phyloP scores from a whole-genome alignment of 164 flowering plant genomes.

The Stephania japonica region DNA sequence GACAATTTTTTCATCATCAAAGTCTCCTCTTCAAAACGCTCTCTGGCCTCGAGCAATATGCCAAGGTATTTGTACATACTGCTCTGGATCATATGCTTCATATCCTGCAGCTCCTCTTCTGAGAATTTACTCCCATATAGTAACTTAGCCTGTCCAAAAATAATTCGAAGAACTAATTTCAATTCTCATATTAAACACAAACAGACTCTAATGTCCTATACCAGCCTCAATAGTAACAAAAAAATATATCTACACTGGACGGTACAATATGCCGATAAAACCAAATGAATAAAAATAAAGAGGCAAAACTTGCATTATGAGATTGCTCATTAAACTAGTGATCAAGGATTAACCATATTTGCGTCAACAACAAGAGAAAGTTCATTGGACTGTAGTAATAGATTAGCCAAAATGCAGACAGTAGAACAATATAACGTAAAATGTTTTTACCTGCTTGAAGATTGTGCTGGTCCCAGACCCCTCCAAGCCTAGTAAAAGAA shows the following conservation, averaged over 20 bases:
- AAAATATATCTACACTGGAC: too few species aligned
- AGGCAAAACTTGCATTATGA: not conserved
- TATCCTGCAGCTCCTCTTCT: conserved; percentile 62
- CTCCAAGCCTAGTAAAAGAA: conserved; percentile 70
- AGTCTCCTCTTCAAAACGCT: conserved; percentile 93
- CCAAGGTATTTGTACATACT: conserved; percentile 93
- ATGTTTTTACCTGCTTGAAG: conserved; percentile 73
- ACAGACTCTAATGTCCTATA: too few species aligned
- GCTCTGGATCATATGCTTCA: conserved; percentile 94
- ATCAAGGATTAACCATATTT: not conserved
- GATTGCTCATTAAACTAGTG: not conserved
- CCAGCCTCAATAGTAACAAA: not conserved
- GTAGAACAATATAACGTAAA: not conserved
- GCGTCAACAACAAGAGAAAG: not conserved
- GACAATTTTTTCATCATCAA: conserved; percentile 23
- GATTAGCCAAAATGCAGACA: not conserved
- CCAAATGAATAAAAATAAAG: not conserved
- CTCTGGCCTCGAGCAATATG: conserved; percentile 89
- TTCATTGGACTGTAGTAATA: not conserved
- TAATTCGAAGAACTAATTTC: not conserved
- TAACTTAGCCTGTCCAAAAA: conserved; percentile 65
- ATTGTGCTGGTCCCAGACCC: conserved; percentile 94
- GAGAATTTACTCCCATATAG: conserved; percentile 72
- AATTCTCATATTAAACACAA: not conserved
- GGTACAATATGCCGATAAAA: not conserved